Base-by-base conservation (phyloP, 192 early-diverging fungal species). In the Funneliformis mosseae region DNA sequence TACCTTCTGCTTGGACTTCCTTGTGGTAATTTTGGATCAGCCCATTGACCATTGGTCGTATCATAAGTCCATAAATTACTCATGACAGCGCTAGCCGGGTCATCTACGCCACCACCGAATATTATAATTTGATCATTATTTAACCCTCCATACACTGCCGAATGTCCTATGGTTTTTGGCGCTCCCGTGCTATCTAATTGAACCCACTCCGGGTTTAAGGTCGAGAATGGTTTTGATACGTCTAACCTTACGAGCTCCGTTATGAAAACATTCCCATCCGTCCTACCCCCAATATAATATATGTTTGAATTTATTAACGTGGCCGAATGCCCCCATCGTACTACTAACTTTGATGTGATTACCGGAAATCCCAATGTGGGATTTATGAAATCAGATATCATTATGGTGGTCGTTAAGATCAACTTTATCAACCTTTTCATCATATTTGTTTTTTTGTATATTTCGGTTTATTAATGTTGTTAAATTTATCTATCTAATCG, bases 61-160 rank as follows among this genome's bases (percentile, higher is more conserved):
- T 66, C 62, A 63, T 77, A 77, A 42, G 64, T 10, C 2, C 12
- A 25, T 64, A 77, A 43, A 64, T 18, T 64, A 42, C 7, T 16
- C 7, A 23, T n/a, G 48, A 33, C 42, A 64, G 27, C 33, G 21
- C 25, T 27, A 42, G 27, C 18, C 21, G 42, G 0, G 28, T 73
- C 71, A 69, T 69, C 38, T 14, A 43, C 55, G 10, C 7, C n/a
- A 48, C 82, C 82, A 50, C 82, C 82, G 60, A 73, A 83, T 38
- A 83, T 48, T 28, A 83, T 43, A 41, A 83, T 69, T 42, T 79
- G 16, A 8, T 21, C 6, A 60, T 80, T 67, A 67, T 45, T 63
- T 68, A 38, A 3, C 2, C 82, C 82, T 39, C 72, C 78, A 12
- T 12, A 11, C 23, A 80, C 64, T 1, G 79, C 72, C 0, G 77